Conservation (phyloP, 805 yeast genomes). For the Candida xiaguanensis region DNA sequence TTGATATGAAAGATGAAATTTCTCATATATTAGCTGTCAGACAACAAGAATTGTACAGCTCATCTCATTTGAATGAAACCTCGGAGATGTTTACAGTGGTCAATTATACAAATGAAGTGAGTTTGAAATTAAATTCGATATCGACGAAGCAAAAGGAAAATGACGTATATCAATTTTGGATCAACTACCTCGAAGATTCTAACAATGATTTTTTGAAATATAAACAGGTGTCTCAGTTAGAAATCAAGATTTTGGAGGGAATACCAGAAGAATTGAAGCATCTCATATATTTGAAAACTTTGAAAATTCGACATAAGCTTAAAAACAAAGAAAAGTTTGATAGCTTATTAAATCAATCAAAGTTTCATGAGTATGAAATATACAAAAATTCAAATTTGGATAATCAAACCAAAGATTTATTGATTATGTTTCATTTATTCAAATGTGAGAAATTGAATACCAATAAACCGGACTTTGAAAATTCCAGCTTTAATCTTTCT, state of each 20-base stretch:
- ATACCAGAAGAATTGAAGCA: constrained; percentile 29
- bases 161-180: constrained; percentile 9
- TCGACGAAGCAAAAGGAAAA: not conserved
- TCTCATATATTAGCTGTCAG: constrained; percentile 21
- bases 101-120: not conserved
- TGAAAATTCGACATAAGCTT: constrained; percentile 27
- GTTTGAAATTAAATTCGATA: constrained; percentile 1
- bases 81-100: constrained; percentile 19
- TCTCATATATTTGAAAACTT: constrained; percentile 28
- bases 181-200: constrained; percentile 7
- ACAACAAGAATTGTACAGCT: constrained; percentile 21
- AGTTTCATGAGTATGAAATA: constrained; percentile 10
- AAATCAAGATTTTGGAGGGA: constrained; percentile 22
- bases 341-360: constrained; percentile 26
- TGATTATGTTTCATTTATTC: constrained; percentile 31
- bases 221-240: constrained; percentile 13
- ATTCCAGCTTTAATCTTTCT: not conserved
- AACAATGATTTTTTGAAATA: constrained; percentile 6
- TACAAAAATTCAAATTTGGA: constrained; percentile 17
- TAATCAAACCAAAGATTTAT: constrained; percentile 18
- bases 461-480: not conserved
- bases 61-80: constrained; percentile 24
- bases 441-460: constrained; percentile 14
- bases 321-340: constrained; percentile 27
- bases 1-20: constrained; percentile 11